Evolutionary conservation across 768 basidiomycete genomes (phyloP).

Genomic region (Russula griseocarnosa): DNA sequence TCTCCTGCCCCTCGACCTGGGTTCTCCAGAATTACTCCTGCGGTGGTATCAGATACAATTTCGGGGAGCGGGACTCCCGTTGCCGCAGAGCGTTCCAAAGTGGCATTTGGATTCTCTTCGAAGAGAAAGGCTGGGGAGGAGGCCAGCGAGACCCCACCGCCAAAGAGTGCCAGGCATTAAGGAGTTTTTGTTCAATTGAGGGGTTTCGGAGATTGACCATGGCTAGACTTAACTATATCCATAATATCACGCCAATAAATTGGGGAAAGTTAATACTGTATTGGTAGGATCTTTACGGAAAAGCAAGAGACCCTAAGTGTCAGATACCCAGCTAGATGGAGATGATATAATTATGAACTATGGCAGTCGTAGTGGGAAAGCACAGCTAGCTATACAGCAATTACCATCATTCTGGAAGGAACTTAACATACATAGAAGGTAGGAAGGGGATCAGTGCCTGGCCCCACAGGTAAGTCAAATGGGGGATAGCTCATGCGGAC

Average conservation of each 20-base stretch:
- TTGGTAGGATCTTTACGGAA: not conserved
- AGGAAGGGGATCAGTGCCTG: not conserved
- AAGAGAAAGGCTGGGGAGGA: conserved; percentile 81
- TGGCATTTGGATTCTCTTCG: conserved; percentile 69
- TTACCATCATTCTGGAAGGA: conserved; percentile 10
- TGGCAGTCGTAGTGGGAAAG: not conserved
- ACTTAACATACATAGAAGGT: conserved; percentile 7
- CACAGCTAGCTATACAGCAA: conserved; percentile 18
- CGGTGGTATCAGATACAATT: conserved; percentile 46
- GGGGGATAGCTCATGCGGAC: not conserved
- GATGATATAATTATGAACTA: conserved; percentile 9
- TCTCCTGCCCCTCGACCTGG: conserved; percentile 70
- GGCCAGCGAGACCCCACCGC: conserved; percentile 57
- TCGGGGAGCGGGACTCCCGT: conserved; percentile 50
- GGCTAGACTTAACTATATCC: conserved; percentile 12
- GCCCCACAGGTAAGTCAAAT: not conserved
- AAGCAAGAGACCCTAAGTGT: not conserved
- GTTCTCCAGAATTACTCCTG: conserved; percentile 70
- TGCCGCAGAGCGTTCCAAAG: conserved; percentile 62
- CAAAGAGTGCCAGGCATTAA: conserved; percentile 44
- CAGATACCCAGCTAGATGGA: conserved; percentile 1
- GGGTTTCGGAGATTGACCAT: too few species aligned
- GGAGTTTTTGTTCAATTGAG: not conserved
- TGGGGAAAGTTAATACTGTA: not conserved
- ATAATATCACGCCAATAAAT: conserved; percentile 13